These are phyloP conservation scores for Alternaria brassicicola DNA, from an alignment of 2,329 filamentous ascomycete genomes.

Conservation along the genomic window DNA sequence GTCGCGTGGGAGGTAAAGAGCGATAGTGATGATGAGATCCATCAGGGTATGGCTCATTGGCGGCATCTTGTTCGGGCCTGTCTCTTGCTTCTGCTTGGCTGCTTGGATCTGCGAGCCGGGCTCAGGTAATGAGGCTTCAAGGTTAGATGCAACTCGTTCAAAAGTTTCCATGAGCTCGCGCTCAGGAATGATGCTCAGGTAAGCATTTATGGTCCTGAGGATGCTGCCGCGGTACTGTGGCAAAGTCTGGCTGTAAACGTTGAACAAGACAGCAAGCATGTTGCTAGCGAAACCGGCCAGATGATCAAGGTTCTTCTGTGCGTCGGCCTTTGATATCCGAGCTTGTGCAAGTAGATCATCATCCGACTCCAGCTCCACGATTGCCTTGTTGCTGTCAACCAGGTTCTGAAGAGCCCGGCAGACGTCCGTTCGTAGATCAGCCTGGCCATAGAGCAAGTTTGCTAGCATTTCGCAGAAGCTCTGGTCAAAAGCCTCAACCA, in stretches of 20 bases:
- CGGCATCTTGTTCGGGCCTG: constrained; percentile 75
- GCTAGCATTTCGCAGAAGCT: constrained; percentile 86
- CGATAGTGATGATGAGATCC: constrained; percentile 95
- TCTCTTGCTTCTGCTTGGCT: constrained; percentile 65
- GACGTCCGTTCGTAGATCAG: constrained; percentile 83
- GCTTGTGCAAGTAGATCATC: constrained; percentile 78
- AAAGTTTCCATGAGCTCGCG: constrained; percentile 33
- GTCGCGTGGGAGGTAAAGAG: constrained; percentile 85
- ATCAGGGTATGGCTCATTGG: constrained; percentile 94
- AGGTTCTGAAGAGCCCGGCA: constrained; percentile 85
- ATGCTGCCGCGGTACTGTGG: constrained; percentile 91
- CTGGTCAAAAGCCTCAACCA: constrained; percentile 76
- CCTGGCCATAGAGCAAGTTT: constrained; percentile 90
- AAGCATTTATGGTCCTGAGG: constrained; percentile 92
- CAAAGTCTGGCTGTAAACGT: constrained; percentile 95
- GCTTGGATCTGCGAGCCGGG: constrained; percentile 67
- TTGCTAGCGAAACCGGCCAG: constrained; percentile 82
- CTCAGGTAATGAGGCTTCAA: constrained; percentile 16
- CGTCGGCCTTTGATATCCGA: constrained; percentile 75
- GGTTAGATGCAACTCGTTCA: constrained; percentile 25
- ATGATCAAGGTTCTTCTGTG: constrained; percentile 80
- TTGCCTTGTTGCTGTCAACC: constrained; percentile 88
- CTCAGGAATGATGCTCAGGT: constrained; percentile 83
- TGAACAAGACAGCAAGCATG: constrained; percentile 95
- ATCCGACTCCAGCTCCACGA: constrained; percentile 70